These are phyloP conservation scores for Cerrena zonata DNA, from an alignment of 1,284 basidiomycete genomes.

Conservation along the genomic window DNA sequence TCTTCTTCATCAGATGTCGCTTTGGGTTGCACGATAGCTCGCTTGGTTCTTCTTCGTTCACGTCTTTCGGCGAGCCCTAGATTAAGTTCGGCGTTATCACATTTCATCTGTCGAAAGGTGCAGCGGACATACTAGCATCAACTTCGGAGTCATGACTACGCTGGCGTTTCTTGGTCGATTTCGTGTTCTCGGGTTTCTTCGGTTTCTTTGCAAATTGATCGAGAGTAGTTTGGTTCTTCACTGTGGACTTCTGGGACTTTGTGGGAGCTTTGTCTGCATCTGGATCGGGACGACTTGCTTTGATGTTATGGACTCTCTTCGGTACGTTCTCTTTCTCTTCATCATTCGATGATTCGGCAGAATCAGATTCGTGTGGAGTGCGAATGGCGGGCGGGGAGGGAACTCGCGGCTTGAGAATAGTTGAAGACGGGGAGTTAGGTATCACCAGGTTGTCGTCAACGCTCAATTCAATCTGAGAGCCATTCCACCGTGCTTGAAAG, in stretches of 20 bases:
- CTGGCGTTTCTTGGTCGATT: conserved; percentile 11
- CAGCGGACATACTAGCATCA: conserved; percentile 24
- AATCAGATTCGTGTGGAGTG: neutral
- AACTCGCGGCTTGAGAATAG: neutral
- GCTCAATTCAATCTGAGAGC: neutral
- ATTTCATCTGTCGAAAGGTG: neutral
- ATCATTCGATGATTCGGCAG: neutral
- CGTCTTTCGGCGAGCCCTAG: conserved; percentile 31
- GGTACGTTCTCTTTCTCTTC: neutral
- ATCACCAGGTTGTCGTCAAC: conserved; percentile 1
- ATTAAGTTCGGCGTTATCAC: too few species aligned
- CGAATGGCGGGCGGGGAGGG: neutral
- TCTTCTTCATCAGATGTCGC: conserved; percentile 9
- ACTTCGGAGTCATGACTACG: conserved; percentile 21
- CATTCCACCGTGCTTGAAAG: conserved; percentile 27
- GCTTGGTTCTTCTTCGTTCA: conserved; percentile 29
- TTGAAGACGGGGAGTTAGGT: neutral
- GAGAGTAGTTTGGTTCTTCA: neutral
- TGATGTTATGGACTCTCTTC: conserved; percentile 1
- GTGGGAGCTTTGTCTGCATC: neutral
- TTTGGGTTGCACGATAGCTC: conserved; percentile 41
- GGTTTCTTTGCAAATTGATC: neutral
- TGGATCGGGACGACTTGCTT: neutral
- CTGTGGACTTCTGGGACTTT: neutral
- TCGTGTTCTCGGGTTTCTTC: neutral